A percentile compares a stretch with the other conserved stretches of the same genome.
Evolutionary conservation across 768 basidiomycete species (phyloP).

Genomic region (Hortiboletus campestris): DNA sequence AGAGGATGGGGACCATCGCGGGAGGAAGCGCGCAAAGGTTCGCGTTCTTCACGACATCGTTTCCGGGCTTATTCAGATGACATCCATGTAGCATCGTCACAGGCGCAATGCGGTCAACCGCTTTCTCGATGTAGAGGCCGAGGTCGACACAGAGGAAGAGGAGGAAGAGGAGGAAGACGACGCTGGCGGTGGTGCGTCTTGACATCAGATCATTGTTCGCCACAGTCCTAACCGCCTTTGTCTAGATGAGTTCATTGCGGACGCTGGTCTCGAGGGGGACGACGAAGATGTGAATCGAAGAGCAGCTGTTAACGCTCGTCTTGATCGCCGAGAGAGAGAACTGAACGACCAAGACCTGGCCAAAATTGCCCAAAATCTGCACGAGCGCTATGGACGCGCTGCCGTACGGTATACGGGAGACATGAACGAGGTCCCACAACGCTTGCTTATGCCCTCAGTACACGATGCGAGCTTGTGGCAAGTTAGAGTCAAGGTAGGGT

Average conservation of each 20-base stretch:
- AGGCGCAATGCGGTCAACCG: conserved; percentile 64
- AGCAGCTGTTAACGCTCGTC: conserved; percentile 62
- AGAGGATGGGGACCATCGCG: conserved; percentile 42
- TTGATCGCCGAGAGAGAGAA: conserved; percentile 70
- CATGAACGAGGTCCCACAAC: conserved; percentile 90
- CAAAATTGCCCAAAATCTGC: conserved; percentile 79
- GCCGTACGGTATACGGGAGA: conserved; percentile 83
- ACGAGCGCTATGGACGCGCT: conserved; percentile 70
- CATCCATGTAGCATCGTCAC: conserved; percentile 53
- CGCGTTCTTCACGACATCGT: conserved; percentile 10
- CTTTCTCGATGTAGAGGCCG: conserved; percentile 95
- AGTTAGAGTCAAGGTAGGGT: conserved; percentile 81
- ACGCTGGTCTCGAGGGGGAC: conserved; percentile 57
- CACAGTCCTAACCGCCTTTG: conserved; percentile 9
- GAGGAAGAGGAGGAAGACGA: conserved; percentile 89
- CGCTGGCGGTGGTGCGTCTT: conserved; percentile 48
- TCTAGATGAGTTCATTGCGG: conserved; percentile 71
- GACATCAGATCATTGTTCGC: neutral
- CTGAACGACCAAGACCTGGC: conserved; percentile 78
- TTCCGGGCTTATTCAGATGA: conserved; percentile 6
- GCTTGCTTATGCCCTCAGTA: conserved; percentile 93
- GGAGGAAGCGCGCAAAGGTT: conserved; percentile 64
- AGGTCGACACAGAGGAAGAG: conserved; percentile 95
- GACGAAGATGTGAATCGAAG: conserved; percentile 53
- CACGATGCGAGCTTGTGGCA: conserved; percentile 97